These are phyloP conservation scores for Amanita polypyramis DNA, from an alignment of 768 basidiomycete species.

Conservation along the genomic window DNA sequence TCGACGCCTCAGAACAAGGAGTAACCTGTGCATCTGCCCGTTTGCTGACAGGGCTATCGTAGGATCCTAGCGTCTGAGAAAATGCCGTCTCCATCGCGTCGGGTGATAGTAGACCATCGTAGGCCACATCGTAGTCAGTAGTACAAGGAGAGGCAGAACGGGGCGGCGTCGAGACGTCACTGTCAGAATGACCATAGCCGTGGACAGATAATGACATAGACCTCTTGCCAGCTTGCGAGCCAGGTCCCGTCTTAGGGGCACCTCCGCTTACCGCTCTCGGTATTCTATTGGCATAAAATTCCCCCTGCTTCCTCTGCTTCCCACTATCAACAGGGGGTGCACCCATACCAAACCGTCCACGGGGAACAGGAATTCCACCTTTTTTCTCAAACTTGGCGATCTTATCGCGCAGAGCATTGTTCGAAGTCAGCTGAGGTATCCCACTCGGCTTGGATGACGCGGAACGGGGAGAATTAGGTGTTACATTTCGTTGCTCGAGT, in stretches of 20 bases:
- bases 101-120: conserved; percentile 3
- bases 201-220: conserved; percentile 1
- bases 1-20: not conserved
- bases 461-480: conserved; percentile 11
- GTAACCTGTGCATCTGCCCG: not conserved
- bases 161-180: not conserved
- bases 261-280: conserved; percentile 24
- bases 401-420: conserved; percentile 42
- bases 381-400: conserved; percentile 76
- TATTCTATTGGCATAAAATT: conserved; percentile 69
- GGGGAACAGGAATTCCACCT: conserved; percentile 66
- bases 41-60: not conserved
- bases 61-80: not conserved
- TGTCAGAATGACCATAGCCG: not conserved
- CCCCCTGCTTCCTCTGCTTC: conserved; percentile 42
- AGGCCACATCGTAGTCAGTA: not conserved
- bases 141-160: conserved; percentile 1
- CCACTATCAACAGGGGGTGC: conserved; percentile 45
- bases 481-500: conserved; percentile 49
- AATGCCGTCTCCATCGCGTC: not conserved
- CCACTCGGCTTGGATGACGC: conserved; percentile 16
- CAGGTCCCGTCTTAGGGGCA: conserved; percentile 15
- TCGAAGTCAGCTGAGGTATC: conserved; percentile 17
- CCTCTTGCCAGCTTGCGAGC: not conserved
- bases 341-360: conserved; percentile 63